Conservation (phyloP, 2,329 filamentous ascomycete genomes). For the Remersonia thermophila region DNA sequence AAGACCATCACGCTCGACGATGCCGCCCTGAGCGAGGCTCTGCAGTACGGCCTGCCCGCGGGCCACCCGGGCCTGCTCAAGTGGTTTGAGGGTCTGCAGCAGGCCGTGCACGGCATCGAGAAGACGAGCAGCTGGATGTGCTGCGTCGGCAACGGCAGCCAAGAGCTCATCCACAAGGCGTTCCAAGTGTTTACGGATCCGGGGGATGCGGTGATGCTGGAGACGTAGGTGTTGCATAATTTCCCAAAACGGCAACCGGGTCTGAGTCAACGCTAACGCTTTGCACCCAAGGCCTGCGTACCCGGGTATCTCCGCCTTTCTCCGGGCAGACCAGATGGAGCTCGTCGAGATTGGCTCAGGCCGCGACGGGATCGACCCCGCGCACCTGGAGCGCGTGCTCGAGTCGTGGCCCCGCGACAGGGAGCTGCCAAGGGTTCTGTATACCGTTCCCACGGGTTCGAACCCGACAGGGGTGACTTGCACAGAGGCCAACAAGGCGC, state of each 20-base stretch:
- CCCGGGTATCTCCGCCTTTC: slow-evolving; percentile 4
- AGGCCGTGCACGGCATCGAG: slow-evolving; percentile 1
- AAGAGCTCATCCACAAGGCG: slow-evolving; percentile 6
- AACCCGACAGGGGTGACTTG: slow-evolving; percentile 3
- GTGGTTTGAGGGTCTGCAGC: slow-evolving; percentile 3
- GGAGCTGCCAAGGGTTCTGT: neutral
- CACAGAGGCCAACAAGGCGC: slow-evolving; percentile 3
- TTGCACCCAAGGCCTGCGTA: neutral
- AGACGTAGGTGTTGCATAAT: neutral
- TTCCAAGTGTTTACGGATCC: slow-evolving; percentile 5
- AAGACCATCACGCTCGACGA: neutral
- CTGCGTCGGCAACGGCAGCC: slow-evolving; percentile 6
- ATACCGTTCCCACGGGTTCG: slow-evolving; percentile 2
- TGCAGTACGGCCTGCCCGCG: slow-evolving; percentile 2
- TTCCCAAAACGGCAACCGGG: neutral
- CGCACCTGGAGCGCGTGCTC: neutral
- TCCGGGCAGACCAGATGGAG: slow-evolving; percentile 1
- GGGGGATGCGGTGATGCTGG: slow-evolving; percentile 4
- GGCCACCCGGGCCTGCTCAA: slow-evolving; percentile 1
- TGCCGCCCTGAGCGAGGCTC: slow-evolving; percentile 1
- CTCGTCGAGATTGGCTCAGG: neutral
- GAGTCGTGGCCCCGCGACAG: neutral
- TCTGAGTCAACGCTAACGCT: too few species aligned
- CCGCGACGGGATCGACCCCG: too few species aligned
- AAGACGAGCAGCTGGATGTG: neutral